Evolutionary conservation across 139 green algal species (phyloP).

Genomic region (Chlorella ohadii): DNA sequence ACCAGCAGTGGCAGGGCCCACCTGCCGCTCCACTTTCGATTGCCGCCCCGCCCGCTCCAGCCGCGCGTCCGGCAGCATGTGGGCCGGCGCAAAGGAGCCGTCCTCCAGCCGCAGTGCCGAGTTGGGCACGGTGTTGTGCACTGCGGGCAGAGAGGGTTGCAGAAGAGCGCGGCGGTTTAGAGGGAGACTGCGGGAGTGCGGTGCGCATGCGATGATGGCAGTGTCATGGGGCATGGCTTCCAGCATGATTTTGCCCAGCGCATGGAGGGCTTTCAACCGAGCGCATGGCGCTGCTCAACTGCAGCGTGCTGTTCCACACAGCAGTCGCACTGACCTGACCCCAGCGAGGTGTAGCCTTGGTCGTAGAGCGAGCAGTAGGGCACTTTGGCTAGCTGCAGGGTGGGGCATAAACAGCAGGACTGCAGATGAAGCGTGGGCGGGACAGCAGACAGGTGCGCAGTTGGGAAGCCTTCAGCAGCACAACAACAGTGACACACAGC

Average conservation of each 20-base stretch:
- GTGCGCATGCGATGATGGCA: too few relatives aligned
- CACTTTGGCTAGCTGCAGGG: conserved; percentile 28
- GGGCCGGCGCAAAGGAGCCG: conserved; percentile 79
- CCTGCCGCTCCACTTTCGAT: background rate
- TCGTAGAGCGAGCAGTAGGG: conserved; percentile 94
- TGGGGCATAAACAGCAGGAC: background rate
- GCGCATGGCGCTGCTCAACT: too few relatives aligned
- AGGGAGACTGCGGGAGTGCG: too few relatives aligned
- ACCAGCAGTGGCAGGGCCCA: too few relatives aligned
- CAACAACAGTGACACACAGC: background rate
- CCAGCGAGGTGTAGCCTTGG: conserved; percentile 88
- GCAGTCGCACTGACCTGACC: conserved; percentile 31
- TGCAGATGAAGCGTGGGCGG: too few relatives aligned
- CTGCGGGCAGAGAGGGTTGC: background rate
- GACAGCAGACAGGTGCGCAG: too few relatives aligned
- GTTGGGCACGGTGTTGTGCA: conserved; percentile 82
- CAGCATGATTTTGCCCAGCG: too few relatives aligned
- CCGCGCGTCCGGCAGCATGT: conserved; percentile 77
- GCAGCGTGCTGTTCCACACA: too few relatives aligned
- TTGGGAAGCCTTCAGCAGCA: too few relatives aligned
- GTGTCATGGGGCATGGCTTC: too few relatives aligned
- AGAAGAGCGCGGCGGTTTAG: too few relatives aligned
- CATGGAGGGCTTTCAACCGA: too few relatives aligned
- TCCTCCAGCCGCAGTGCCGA: conserved; percentile 72
- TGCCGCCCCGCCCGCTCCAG: conserved; percentile 77